Base-by-base conservation (phyloP, 768 basidiomycete genomes). In the Termitomyces sp. region DNA sequence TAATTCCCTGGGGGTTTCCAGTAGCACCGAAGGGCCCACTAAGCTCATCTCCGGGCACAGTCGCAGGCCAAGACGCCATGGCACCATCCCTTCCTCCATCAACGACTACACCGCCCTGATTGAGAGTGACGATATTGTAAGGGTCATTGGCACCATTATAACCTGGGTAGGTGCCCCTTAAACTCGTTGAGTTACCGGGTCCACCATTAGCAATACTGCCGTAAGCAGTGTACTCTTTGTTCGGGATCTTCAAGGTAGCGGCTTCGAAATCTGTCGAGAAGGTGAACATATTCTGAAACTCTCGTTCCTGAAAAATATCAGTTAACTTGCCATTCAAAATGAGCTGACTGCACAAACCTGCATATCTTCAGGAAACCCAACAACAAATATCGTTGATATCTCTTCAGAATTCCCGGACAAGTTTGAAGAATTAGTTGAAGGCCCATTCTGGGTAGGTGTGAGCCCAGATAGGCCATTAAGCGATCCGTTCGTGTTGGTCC, bases 251-350 rank as follows among this genome's bases (percentile, higher is more conserved):
- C 63, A 99, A 80, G 6, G 95, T 97, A 8, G 97, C 96, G 23
- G 95, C 97, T 70, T 98, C 97, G 65, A 98, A 99, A 11, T 94
- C 97, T 1, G 82, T 75, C 3, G 91, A 93, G 66, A 99, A 99
- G 8, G 94, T 93, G 70, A 99, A 99, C 90, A 99, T 96, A 69
- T 98, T 98, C 71, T 96, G 93, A 71, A 98, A 99, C 73, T 99
- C 97, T 30, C 97, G 93, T 76, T 98, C 97, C 94, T 98, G 63
- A 3, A 52, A 51, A 61, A 60, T 46, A 59, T 61, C 55, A 64
- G 65, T 59, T 52, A 61, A 63, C 57, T 60, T 5, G 14, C 16
- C 5, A 25, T 8, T 9, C 37, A 41, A 58, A 51, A 55, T 19
- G 6, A 52, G 34, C 17, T 19, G 7, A 2, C 3, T 9, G 21